Base-by-base conservation (phyloP, 768 basidiomycete species). In the Suillus ampliporus region DNA sequence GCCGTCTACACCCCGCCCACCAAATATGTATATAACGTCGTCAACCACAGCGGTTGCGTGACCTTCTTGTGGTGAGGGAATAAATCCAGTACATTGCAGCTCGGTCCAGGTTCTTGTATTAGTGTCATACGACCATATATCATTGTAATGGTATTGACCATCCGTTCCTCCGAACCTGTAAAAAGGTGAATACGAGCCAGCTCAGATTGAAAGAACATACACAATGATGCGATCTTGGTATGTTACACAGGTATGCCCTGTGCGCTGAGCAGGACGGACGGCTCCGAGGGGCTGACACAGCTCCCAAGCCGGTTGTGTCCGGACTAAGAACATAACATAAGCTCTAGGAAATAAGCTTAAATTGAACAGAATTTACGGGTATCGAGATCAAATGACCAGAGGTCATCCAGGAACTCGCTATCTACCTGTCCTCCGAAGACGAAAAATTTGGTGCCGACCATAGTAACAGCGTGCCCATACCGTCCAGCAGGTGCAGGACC, bases 401-500 rank as follows among this genome's bases (percentile, higher is more conserved):
- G 76, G 74, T 99, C 97, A 70, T 96, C 94, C 74, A 97, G 81
- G 75, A 98, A 99, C 69, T 91, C 86, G 35, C 94, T 94, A 66
- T 97, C 94, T 10, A 95, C 94, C 76, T 99, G 97, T 21, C 97
- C 97, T 62, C 97, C 97, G 70, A 97, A 98, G 35, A 99, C 85
- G 74, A 92, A 93, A 79, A 99, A 97, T 74, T 87, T 91, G 65
- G 91, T 92, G 46, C 90, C 94, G 48, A 86, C 84, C 91, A 99
- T 96, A 13, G 93, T 88, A 14, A 95, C 96, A 1, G 96, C 91
- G 76, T 99, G 97, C 0, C 97, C 97, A 71, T 99, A 99, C 58
- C 97, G 85, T 13, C 97, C 97, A 8, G 84, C 84, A 1, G 97
- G 97, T 0, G 88, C 83, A 3, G 89, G 81, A 0, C 94, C 91